Percentiles rank a stretch among this genome's conserved stretches.
phyloP scores from a whole-genome alignment of 805 yeast genomes.

The Nakazawaea sp. region DNA sequence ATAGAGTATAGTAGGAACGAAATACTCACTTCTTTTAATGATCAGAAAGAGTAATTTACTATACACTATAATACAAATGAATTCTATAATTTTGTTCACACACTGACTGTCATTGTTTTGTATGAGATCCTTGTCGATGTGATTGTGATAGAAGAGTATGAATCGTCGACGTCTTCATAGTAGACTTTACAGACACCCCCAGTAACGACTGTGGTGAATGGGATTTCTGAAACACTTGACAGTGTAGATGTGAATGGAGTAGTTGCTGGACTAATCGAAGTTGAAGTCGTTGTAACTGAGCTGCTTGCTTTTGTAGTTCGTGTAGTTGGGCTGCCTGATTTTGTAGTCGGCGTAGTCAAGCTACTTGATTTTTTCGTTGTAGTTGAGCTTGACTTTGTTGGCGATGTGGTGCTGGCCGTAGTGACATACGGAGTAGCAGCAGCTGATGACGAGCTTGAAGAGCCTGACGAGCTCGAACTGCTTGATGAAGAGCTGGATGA shows the following conservation, averaged over 20 bases:
- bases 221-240: constrained; percentile 8
- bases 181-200: constrained; percentile 27
- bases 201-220: constrained; percentile 23
- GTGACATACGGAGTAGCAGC: constrained; percentile 11
- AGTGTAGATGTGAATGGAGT: constrained; percentile 13
- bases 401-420: constrained; percentile 13
- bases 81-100: no score
- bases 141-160: constrained; percentile 9
- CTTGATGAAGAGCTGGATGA: constrained; percentile 4
- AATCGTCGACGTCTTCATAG: constrained; percentile 25
- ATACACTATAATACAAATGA: no score
- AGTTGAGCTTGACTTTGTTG: constrained; percentile 9
- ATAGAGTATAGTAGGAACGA: no score
- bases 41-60: no score
- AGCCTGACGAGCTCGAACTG: no score
- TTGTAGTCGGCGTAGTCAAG: constrained; percentile 2
- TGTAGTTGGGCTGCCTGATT: constrained; percentile 8
- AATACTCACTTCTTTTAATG: no score
- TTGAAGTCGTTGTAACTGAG: constrained; percentile 9
- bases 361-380: constrained; percentile 9
- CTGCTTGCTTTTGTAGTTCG: constrained; percentile 8
- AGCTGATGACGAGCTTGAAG: no score
- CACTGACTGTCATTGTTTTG: constrained; percentile 9
- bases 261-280: constrained; percentile 12
- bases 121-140: constrained; percentile 8